Base-by-base conservation (phyloP, 495 filamentous ascomycete genomes). In the Penicillium simplicissimum region DNA sequence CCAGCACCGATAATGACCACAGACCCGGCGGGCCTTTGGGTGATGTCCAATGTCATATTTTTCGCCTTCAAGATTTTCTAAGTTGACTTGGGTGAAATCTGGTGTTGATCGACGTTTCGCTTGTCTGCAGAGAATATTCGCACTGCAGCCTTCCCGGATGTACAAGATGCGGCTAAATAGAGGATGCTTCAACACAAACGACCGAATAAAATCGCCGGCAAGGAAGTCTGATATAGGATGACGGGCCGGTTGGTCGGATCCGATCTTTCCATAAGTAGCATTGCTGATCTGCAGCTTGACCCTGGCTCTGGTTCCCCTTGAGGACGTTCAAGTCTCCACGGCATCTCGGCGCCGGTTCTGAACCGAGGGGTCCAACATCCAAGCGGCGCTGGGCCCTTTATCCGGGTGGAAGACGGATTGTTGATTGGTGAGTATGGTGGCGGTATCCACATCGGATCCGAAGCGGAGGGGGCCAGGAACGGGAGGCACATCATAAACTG, bases 1-100 rank as follows among this genome's bases (percentile, higher is more conserved):
- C 76, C 76, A n/a, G 76, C 76, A 4, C 76, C 76, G 5, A 77
- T 55, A 28, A 76, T 70, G 35, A 65, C 58, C 15, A 65, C 62
- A 4, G 62, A 65, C 17, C 62, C 62, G 15, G 48, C n/a, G 6
- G 61, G 57, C 15, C 40, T 43, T 51, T 51, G 57, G 3, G 35
- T 11, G 5, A 8, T 49, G 43, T 52, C 37, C 47, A 62, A 35
- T 2, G 36, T 61, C 31, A 31, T 34, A 4, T 23, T 23, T 21
- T 19, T 35, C 14, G 19, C 33, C 4, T 4, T 34, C 9, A 17
- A 25, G 11, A 3, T 47, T 13, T 15, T 23, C 0, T 8, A 23
- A 47, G n/a, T n/a, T n/a, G 43, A 47, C 43, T 11, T 7, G 8
- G 11, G 15, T 10, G n/a, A n/a, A 15, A 13, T 49, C 11, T 3